phyloP scores from a whole-genome alignment of 1,284 basidiomycete species.

The Marasmius sp. region DNA sequence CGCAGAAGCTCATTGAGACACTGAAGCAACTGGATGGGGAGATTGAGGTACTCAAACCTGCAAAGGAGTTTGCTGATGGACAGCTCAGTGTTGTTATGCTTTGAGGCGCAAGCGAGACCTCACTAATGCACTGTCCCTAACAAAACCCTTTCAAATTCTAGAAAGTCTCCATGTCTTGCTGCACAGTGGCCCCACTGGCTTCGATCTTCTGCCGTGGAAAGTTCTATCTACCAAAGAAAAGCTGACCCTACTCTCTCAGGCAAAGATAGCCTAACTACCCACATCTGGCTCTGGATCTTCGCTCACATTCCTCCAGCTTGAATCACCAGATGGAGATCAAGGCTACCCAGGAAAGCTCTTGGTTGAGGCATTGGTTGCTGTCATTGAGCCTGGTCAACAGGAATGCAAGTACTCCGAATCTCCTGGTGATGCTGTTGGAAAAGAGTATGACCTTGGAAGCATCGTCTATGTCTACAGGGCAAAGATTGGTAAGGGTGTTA shows the following conservation, averaged over 20 bases:
- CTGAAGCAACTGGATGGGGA: conserved; percentile 49
- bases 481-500: conserved; percentile 57
- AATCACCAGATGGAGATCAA: conserved; percentile 67
- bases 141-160: conserved; percentile 21
- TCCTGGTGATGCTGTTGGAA: conserved; percentile 24
- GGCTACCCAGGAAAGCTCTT: conserved; percentile 62
- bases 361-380: conserved; percentile 58
- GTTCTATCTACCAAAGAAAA: conserved; percentile 38
- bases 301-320: conserved; percentile 53
- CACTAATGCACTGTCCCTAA: neutral
- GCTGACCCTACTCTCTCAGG: conserved; percentile 53
- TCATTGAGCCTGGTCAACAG: conserved; percentile 48
- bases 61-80: conserved; percentile 25
- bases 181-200: conserved; percentile 69
- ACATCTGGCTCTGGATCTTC: conserved; percentile 35
- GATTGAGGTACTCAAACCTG: conserved; percentile 53
- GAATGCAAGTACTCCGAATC: conserved; percentile 24
- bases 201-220: conserved; percentile 57
- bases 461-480: conserved; percentile 67
- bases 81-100: conserved; percentile 62
- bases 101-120: neutral
- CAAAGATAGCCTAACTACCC: conserved; percentile 47
- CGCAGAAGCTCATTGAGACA: conserved; percentile 44
- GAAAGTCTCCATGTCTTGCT: conserved; percentile 65
- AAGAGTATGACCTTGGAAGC: conserved; percentile 57